phyloP scores from a whole-genome alignment of 2,329 filamentous ascomycete species.

The Talaromyces verruculosus region DNA sequence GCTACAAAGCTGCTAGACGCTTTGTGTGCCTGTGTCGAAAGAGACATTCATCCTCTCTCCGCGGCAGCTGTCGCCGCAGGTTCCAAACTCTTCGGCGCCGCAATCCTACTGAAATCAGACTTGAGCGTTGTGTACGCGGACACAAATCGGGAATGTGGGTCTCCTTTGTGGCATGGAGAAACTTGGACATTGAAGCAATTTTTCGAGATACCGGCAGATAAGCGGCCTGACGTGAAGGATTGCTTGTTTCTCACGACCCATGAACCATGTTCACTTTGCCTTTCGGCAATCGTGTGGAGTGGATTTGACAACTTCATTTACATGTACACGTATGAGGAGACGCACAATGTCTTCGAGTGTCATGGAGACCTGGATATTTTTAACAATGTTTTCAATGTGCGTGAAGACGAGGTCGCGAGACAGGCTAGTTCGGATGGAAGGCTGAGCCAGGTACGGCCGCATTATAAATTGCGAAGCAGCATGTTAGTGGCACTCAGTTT shows the following conservation, averaged over 20 bases:
- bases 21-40: conserved; percentile 11
- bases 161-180: conserved; percentile 19
- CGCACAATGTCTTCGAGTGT: conserved; percentile 18
- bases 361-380: conserved; percentile 19
- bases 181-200: conserved; percentile 20
- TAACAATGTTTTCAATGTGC: conserved; percentile 18
- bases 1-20: conserved; percentile 17
- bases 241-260: conserved; percentile 19
- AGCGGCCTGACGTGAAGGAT: background rate
- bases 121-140: conserved; percentile 17
- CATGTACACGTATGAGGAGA: conserved; percentile 20
- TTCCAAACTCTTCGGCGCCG: conserved; percentile 17
- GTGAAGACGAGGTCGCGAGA: conserved; percentile 4
- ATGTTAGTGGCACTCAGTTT: conserved; percentile 18
- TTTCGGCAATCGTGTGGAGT: conserved; percentile 19
- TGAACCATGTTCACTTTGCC: conserved; percentile 18
- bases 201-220: conserved; percentile 11
- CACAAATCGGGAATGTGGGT: conserved; percentile 17
- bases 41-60: conserved; percentile 18
- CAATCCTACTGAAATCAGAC: conserved; percentile 15
- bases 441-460: conserved; percentile 13
- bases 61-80: conserved; percentile 14
- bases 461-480: conserved; percentile 17
- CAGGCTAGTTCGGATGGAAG: conserved; percentile 17
- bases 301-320: conserved; percentile 20